phyloP scores from a whole-genome alignment of 1,284 basidiomycete genomes.

The Grifola frondosa region DNA sequence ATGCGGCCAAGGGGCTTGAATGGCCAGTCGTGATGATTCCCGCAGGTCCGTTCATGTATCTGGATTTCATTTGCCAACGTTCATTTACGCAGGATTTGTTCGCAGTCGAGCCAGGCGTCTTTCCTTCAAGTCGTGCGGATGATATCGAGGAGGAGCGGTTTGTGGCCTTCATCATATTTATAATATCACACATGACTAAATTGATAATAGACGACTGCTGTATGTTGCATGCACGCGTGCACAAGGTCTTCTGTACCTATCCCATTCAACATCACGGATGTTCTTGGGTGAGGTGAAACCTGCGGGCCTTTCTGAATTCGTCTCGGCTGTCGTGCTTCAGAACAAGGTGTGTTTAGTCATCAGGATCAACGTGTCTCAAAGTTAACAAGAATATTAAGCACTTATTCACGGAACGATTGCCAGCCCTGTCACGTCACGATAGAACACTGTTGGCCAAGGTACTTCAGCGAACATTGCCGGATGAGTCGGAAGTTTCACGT shows the following conservation, averaged over 20 bases:
- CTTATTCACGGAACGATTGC: conserved; percentile 15
- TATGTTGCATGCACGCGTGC: conserved; percentile 93
- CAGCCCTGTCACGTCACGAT: conserved; percentile 10
- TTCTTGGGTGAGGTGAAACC: conserved; percentile 48
- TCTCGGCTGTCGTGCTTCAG: conserved; percentile 38
- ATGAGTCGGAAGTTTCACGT: conserved; percentile 41
- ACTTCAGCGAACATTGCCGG: conserved; percentile 38
- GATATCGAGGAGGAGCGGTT: conserved; percentile 83
- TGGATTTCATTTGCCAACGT: background rate
- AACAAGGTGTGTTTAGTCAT: conserved; percentile 34
- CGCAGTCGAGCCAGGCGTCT: conserved; percentile 74
- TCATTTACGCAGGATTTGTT: background rate
- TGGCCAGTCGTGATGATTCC: conserved; percentile 89
- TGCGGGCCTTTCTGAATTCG: conserved; percentile 48
- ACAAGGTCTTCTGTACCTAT: conserved; percentile 72
- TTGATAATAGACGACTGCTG: conserved; percentile 62
- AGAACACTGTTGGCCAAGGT: conserved; percentile 29
- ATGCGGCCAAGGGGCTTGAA: conserved; percentile 90
- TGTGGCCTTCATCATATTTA: conserved; percentile 11
- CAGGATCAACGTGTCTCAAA: background rate
- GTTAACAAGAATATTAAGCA: conserved; percentile 9
- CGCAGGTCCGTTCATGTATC: conserved; percentile 42
- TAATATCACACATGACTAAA: background rate
- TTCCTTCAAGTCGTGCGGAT: conserved; percentile 78
- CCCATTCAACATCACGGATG: conserved; percentile 48